Conservation (phyloP, 805 yeast species). For the Metschnikowia hibisci region DNA sequence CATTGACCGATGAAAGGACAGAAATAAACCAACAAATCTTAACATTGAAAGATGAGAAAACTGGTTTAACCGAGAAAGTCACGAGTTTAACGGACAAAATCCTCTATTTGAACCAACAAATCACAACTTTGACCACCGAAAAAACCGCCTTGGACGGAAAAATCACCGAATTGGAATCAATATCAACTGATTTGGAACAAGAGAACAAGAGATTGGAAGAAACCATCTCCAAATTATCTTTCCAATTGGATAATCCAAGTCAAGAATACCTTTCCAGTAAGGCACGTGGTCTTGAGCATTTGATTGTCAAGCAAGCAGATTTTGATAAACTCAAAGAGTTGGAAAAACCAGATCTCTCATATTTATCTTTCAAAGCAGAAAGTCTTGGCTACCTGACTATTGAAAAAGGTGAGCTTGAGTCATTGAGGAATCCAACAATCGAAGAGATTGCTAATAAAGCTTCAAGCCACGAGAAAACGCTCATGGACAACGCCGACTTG, state of each 20-base stretch:
- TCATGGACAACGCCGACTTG: conserved; percentile 1
- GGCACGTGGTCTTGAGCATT: conserved; percentile 2
- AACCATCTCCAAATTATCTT: neutral
- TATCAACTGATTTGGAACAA: neutral
- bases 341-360: conserved; percentile 4
- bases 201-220: neutral
- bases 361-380: conserved; percentile 8
- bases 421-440: conserved; percentile 15
- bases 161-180: neutral
- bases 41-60: neutral
- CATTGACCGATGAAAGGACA: too few relatives aligned
- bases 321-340: conserved; percentile 4
- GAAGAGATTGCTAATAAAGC: conserved; percentile 9
- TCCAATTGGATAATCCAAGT: neutral
- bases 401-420: conserved; percentile 6
- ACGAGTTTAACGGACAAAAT: neutral
- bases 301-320: conserved; percentile 1
- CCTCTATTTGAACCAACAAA: too few relatives aligned
- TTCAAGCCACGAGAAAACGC: neutral
- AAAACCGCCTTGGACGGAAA: neutral
- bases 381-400: conserved; percentile 5
- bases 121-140: too few relatives aligned
- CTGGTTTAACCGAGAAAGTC: neutral
- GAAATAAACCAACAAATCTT: too few relatives aligned
- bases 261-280: neutral